Conservation (phyloP, 169 alveolate species). For the Plasmodium blacklocki region DNA sequence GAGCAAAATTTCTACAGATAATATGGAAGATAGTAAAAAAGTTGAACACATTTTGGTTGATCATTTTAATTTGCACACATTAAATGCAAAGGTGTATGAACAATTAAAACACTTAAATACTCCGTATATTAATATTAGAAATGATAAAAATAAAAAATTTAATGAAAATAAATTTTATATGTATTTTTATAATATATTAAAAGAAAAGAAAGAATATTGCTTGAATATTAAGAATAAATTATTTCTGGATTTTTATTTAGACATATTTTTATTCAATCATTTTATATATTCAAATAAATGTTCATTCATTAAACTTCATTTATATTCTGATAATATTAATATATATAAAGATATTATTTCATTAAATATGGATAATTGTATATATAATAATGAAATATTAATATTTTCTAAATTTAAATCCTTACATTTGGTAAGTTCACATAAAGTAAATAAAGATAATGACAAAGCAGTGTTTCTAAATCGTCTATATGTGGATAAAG, state of each 20-base stretch:
- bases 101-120: constrained; percentile 46
- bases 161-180: constrained; percentile 43
- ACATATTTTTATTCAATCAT: constrained; percentile 22
- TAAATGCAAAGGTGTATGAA: constrained; percentile 1
- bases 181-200: constrained; percentile 32
- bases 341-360: constrained; percentile 30
- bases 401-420: constrained; percentile 46
- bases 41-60: background rate
- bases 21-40: constrained; percentile 3
- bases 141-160: constrained; percentile 13
- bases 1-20: constrained; percentile 10
- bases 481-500: constrained; percentile 35
- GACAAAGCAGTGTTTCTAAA: constrained; percentile 41
- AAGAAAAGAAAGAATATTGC: constrained; percentile 64
- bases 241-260: constrained; percentile 21
- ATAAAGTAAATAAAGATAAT: constrained; percentile 36
- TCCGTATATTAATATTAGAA: background rate
- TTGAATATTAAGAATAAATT: constrained; percentile 49
- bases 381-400: constrained; percentile 14
- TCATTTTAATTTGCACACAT: constrained; percentile 1
- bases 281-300: constrained; percentile 50
- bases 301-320: constrained; percentile 45
- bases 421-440: constrained; percentile 40
- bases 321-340: constrained; percentile 55
- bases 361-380: constrained; percentile 28